These are phyloP conservation scores for Schizophyllum amplum DNA, from an alignment of 1,284 basidiomycete genomes.

Conservation along the genomic window DNA sequence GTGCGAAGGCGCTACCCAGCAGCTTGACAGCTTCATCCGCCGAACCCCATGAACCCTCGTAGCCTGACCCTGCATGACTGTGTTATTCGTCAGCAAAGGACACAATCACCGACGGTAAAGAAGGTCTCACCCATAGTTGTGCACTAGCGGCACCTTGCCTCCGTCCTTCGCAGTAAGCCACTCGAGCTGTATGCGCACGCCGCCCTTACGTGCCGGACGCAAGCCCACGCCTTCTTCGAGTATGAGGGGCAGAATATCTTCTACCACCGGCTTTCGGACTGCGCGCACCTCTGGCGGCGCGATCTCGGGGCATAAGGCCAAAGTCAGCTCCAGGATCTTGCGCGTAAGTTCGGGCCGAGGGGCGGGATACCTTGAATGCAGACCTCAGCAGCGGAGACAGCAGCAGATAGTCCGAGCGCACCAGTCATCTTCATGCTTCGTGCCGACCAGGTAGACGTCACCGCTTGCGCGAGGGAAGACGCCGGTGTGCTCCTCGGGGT, in stretches of 20 bases:
- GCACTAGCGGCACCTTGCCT: constrained; percentile 31
- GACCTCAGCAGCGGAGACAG: too few relatives aligned
- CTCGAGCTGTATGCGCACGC: constrained; percentile 61
- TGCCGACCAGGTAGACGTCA: constrained; percentile 31
- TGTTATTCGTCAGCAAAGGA: constrained; percentile 4
- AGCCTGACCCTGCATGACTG: constrained; percentile 59
- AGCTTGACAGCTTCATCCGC: constrained; percentile 49
- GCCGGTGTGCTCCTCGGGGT: constrained; percentile 2
- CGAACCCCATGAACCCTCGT: constrained; percentile 68
- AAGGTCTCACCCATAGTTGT: constrained; percentile 66
- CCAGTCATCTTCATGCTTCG: background rate
- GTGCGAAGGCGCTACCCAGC: constrained; percentile 35
- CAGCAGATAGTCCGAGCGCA: background rate
- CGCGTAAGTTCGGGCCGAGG: constrained; percentile 53
- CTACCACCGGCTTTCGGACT: constrained; percentile 41
- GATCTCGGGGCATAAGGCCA: constrained; percentile 60
- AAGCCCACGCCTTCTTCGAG: constrained; percentile 70
- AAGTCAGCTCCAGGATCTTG: constrained; percentile 48
- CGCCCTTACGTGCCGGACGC: constrained; percentile 61
- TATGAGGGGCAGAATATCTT: constrained; percentile 55
- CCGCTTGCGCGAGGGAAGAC: constrained; percentile 64
- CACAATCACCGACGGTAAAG: constrained; percentile 19
- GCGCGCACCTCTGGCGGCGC: constrained; percentile 49
- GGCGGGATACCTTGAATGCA: constrained; percentile 35
- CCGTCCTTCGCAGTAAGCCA: constrained; percentile 22